Evolutionary conservation across 345 rosid genomes (phyloP).

Genomic region (Aegle marmelos): DNA sequence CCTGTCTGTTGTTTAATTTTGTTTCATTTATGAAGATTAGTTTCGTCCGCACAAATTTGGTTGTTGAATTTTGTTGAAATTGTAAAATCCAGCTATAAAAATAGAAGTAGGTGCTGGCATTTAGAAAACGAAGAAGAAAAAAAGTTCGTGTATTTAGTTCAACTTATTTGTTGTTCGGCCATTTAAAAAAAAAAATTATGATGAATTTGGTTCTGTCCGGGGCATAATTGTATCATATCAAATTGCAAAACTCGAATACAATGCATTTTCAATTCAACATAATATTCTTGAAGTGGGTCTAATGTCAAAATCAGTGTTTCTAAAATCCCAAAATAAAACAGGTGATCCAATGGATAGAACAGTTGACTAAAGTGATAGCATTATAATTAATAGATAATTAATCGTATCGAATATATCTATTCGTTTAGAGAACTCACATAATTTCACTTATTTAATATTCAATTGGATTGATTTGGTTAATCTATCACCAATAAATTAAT

Average conservation of each 20-base stretch:
- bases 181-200: not conserved
- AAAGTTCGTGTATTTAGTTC: not conserved
- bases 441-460: not conserved
- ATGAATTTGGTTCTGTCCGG: not conserved
- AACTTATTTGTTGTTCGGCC: not conserved
- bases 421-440: not conserved
- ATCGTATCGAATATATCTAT: not conserved
- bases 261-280: not conserved
- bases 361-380: not conserved
- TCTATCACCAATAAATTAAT: not conserved
- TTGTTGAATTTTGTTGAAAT: slow-evolving; percentile 10
- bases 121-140: not conserved
- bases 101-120: slow-evolving; percentile 18
- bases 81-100: slow-evolving; percentile 22
- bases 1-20: not conserved
- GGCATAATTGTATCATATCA: not conserved
- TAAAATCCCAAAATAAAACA: not conserved
- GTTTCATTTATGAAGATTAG: not conserved
- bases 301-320: not conserved
- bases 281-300: not conserved
- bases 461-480: not conserved
- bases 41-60: not conserved
- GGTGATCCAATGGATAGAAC: not conserved
- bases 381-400: not conserved
- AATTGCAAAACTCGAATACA: not conserved